phyloP scores from a whole-genome alignment of 2,329 filamentous ascomycete genomes.

The Colletotrichum endophyticum region DNA sequence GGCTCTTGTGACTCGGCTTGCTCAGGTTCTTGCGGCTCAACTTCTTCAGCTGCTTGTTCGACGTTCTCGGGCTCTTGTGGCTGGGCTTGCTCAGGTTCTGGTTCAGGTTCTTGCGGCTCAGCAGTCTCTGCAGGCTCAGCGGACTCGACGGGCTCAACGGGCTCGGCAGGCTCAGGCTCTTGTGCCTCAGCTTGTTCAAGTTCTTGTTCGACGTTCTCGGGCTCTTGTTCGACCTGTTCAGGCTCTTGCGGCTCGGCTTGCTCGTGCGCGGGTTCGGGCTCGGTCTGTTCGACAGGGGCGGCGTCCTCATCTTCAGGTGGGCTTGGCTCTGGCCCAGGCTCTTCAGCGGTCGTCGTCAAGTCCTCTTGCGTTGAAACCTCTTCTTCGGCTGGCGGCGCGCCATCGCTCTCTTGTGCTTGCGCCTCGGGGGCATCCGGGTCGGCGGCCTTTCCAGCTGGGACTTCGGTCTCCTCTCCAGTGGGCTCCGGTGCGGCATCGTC shows the following conservation, averaged over 20 bases:
- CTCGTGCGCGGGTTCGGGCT: not conserved
- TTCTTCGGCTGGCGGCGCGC: not conserved
- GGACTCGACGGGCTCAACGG: not conserved
- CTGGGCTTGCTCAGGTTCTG: slow-evolving; percentile 2
- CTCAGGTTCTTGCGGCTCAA: not conserved
- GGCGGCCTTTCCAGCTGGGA: not conserved
- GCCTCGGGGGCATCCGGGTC: not conserved
- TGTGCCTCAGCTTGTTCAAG: not conserved
- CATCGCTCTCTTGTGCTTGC: not conserved
- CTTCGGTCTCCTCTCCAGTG: not conserved
- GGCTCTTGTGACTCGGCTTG: not conserved
- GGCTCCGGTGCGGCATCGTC: slow-evolving; percentile 1
- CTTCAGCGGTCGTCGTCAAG: not conserved
- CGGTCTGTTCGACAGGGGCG: not conserved
- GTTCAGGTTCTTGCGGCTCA: not conserved
- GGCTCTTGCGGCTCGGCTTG: not conserved
- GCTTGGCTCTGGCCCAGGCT: not conserved
- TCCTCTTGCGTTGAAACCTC: not conserved
- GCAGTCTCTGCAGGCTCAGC: not conserved
- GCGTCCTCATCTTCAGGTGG: not conserved
- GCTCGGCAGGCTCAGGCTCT: not conserved
- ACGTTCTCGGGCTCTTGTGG: not conserved
- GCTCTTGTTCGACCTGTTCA: not conserved
- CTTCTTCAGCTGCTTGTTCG: not conserved
- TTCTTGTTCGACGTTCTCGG: not conserved